phyloP scores from a whole-genome alignment of 1,139 yeast species.

The Kodamaea sp. region DNA sequence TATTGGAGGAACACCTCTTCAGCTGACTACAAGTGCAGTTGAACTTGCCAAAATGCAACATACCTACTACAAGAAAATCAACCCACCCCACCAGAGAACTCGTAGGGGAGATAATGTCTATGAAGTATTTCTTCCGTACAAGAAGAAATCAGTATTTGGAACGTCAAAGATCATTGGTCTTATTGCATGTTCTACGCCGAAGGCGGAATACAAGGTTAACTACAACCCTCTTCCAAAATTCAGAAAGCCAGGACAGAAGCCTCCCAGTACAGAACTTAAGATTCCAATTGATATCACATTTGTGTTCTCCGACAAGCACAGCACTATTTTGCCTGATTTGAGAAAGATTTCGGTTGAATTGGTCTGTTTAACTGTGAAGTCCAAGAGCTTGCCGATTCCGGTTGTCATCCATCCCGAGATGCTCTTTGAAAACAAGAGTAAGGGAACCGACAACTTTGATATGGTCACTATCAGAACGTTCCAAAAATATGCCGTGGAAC shows the following conservation, averaged over 20 bases:
- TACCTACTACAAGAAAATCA: constrained; percentile 28
- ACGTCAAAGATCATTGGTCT: constrained; percentile 35
- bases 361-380: constrained; percentile 32
- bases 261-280: constrained; percentile 16
- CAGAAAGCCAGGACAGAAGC: constrained; percentile 8
- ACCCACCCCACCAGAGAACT: constrained; percentile 3
- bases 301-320: constrained; percentile 20
- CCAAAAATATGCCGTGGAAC: constrained; percentile 33
- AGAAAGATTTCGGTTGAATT: constrained; percentile 33
- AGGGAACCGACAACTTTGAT: constrained; percentile 34
- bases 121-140: constrained; percentile 36
- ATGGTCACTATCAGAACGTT: constrained; percentile 31
- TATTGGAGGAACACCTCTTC: constrained; percentile 5
- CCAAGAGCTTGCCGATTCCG: constrained; percentile 38
- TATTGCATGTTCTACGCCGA: constrained; percentile 35
- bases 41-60: constrained; percentile 35
- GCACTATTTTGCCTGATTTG: constrained; percentile 29
- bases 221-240: constrained; percentile 21
- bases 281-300: constrained; percentile 34
- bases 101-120: constrained; percentile 17
- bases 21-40: constrained; percentile 22
- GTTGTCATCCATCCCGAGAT: constrained; percentile 38
- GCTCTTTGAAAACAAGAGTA: constrained; percentile 36
- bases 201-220: constrained; percentile 24
- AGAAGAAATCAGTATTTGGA: constrained; percentile 35